A percentile compares a stretch with the other conserved stretches of the same genome.
Evolutionary conservation across 2,329 filamentous ascomycete species (phyloP).

Genomic region (Lachnellula hyalina): DNA sequence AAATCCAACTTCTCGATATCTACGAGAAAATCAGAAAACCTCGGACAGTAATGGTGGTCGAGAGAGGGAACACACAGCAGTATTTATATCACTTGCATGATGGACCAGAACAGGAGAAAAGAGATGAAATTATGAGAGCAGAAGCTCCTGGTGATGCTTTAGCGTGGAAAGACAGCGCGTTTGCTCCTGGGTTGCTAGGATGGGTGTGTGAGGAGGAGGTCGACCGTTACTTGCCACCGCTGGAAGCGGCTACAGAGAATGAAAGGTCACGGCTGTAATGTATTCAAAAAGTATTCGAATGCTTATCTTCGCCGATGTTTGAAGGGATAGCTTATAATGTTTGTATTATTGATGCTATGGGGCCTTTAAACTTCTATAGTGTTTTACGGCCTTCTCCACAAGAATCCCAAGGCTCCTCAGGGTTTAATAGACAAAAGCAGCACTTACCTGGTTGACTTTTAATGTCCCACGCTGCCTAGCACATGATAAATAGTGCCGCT

Average conservation of each 20-base stretch:
- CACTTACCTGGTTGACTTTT: too few species aligned
- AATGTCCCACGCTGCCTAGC: too few species aligned
- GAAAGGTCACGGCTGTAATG: constrained; percentile 15
- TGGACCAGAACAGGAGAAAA: constrained; percentile 51
- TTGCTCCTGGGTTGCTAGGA: constrained; percentile 36
- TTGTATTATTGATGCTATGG: too few species aligned
- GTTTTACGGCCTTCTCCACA: too few species aligned
- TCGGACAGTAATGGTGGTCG: constrained; percentile 55
- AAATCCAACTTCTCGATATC: constrained; percentile 34
- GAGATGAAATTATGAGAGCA: constrained; percentile 44
- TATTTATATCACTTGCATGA: constrained; percentile 51
- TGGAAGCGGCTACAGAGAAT: constrained; percentile 20
- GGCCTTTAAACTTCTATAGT: too few species aligned
- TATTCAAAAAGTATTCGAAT: too few species aligned
- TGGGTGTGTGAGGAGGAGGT: constrained; percentile 31
- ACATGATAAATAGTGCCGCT: too few species aligned
- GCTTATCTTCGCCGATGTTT: too few species aligned
- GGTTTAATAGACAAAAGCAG: too few species aligned
- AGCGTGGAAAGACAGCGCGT: constrained; percentile 36
- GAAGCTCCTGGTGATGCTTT: constrained; percentile 36
- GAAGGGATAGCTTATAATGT: too few species aligned
- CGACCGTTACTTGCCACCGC: constrained; percentile 12
- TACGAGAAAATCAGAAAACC: constrained; percentile 55
- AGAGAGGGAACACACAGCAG: constrained; percentile 55
- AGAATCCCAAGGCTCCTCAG: too few species aligned